Evolutionary conservation across 192 early-diverging fungal genomes (phyloP).

Genomic region (Backusella tarrabulga): DNA sequence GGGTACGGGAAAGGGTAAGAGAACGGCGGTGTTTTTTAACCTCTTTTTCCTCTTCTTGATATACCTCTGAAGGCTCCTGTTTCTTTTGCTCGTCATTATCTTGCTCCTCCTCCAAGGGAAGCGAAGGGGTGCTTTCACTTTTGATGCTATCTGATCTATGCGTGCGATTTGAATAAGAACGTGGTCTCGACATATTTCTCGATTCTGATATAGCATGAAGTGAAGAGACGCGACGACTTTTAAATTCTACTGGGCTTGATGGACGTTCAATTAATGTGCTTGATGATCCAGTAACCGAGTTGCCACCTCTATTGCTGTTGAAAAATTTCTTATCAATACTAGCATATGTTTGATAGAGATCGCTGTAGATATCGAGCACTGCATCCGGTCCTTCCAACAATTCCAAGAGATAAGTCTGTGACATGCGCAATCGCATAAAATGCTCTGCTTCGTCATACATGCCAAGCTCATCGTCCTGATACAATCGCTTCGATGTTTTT

Average conservation of each 20-base stretch:
- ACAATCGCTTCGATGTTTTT: conserved; percentile 39
- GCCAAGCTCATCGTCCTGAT: conserved; percentile 50
- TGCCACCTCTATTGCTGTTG: not conserved
- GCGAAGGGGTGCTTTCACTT: not conserved
- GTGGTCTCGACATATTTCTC: not conserved
- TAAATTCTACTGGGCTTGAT: not conserved
- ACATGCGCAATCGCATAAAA: not conserved
- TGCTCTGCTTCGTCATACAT: conserved; percentile 53
- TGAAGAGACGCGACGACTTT: not conserved
- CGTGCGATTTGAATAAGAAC: not conserved
- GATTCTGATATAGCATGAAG: not conserved
- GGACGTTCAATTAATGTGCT: not conserved
- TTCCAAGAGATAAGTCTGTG: not conserved
- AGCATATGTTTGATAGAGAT: conserved; percentile 1
- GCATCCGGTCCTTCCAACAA: conserved; percentile 46
- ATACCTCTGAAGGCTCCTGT: not conserved
- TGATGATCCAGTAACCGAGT: not conserved
- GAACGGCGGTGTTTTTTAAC: not conserved
- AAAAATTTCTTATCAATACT: not conserved
- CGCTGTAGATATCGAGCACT: not conserved
- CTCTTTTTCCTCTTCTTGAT: not conserved
- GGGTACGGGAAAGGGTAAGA: not conserved
- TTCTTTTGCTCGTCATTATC: not conserved
- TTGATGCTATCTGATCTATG: not conserved
- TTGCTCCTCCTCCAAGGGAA: not conserved